Percentiles rank a stretch among this genome's conserved stretches.
Conservation (phyloP, 1,139 yeast species). For the Candida sp. region DNA sequence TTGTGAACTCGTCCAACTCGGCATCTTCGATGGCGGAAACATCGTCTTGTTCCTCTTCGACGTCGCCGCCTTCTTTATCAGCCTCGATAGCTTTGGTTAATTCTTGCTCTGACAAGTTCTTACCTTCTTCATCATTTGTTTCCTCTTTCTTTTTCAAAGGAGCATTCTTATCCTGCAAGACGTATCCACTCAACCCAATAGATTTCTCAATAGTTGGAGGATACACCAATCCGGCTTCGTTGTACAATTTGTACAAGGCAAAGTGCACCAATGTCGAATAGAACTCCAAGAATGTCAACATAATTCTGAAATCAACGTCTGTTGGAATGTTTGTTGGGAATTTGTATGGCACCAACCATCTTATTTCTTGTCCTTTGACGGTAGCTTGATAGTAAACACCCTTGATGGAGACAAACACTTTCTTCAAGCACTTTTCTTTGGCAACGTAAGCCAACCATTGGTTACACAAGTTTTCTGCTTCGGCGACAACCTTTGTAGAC, state of each 20-base stretch:
- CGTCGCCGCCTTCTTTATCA: conserved; percentile 40
- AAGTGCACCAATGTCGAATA: conserved; percentile 92
- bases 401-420: conserved; percentile 95
- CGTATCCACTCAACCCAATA: conserved; percentile 83
- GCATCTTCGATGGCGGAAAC: conserved; percentile 45
- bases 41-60: conserved; percentile 36
- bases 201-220: conserved; percentile 94
- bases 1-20: conserved; percentile 69
- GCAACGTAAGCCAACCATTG: conserved; percentile 98
- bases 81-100: conserved; percentile 56
- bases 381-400: conserved; percentile 96
- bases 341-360: conserved; percentile 98
- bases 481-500: conserved; percentile 77
- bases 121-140: conserved; percentile 36
- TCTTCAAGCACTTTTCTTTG: conserved; percentile 77
- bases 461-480: conserved; percentile 85
- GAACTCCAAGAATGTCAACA: conserved; percentile 96
- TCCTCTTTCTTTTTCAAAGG: conserved; percentile 23
- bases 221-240: conserved; percentile 83
- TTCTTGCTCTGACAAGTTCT: conserved; percentile 45
- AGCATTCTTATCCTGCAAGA: conserved; percentile 51
- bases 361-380: conserved; percentile 88
- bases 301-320: conserved; percentile 95
- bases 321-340: conserved; percentile 95
- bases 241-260: conserved; percentile 81